phyloP scores from a whole-genome alignment of 768 basidiomycete genomes.

The Suillus sp. region DNA sequence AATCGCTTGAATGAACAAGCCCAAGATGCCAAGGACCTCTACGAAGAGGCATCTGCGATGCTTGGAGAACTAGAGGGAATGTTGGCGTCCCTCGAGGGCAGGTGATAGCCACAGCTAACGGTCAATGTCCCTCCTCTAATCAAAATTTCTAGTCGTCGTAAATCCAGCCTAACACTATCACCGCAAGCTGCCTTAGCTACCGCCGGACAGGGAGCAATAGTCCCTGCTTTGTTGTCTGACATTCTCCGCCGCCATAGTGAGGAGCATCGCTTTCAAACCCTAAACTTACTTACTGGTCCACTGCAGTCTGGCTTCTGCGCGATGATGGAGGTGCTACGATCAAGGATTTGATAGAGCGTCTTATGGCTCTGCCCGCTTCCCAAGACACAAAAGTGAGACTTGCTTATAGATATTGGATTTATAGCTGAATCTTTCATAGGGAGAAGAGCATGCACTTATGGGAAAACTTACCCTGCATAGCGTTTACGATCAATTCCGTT shows the following conservation, averaged over 20 bases:
- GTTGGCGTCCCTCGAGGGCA: conserved; percentile 56
- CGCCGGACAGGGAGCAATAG: conserved; percentile 48
- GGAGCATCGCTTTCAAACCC: conserved; percentile 26
- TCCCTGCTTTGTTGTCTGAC: conserved; percentile 60
- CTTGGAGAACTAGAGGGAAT: conserved; percentile 61
- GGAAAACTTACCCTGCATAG: conserved; percentile 79
- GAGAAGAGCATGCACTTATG: conserved; percentile 72
- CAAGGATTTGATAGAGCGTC: conserved; percentile 55
- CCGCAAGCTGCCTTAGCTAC: conserved; percentile 24
- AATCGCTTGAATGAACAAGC: conserved; percentile 35
- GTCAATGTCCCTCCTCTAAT: neutral
- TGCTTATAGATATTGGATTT: neutral
- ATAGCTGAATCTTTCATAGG: conserved; percentile 42
- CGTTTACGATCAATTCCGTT: conserved; percentile 75
- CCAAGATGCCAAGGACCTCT: conserved; percentile 54
- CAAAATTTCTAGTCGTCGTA: conserved; percentile 40
- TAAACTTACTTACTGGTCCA: conserved; percentile 10
- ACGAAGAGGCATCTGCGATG: conserved; percentile 56
- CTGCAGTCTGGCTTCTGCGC: conserved; percentile 66
- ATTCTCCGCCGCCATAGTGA: conserved; percentile 70
- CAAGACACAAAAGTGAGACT: conserved; percentile 55
- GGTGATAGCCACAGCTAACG: conserved; percentile 36
- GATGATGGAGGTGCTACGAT: conserved; percentile 56
- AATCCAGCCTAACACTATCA: conserved; percentile 43
- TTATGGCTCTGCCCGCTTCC: conserved; percentile 57